These are phyloP conservation scores for Fusarium sp. DNA, from an alignment of 2,329 filamentous ascomycete genomes.

Conservation along the genomic window DNA sequence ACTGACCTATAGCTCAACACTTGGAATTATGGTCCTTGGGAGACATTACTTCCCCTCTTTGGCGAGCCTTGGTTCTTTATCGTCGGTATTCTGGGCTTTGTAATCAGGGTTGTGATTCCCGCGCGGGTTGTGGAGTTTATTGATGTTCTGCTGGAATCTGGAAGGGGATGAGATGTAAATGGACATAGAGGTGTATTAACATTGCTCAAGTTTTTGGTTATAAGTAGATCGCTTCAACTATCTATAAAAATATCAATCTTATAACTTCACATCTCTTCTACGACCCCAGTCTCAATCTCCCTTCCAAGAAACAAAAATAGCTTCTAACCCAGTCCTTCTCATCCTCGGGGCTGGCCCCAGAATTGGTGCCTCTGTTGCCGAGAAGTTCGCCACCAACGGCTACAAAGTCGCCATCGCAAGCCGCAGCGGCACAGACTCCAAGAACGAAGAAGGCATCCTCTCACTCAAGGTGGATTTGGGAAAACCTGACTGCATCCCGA, in stretches of 20 bases:
- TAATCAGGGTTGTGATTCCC: neutral
- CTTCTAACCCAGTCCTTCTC: neutral
- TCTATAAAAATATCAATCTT: neutral
- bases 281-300: neutral
- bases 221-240: neutral
- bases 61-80: neutral
- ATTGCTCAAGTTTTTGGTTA: neutral
- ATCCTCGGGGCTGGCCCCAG: neutral
- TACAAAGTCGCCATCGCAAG: neutral
- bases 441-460: neutral
- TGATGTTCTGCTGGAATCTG: neutral
- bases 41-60: neutral
- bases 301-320: neutral
- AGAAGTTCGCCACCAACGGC: neutral
- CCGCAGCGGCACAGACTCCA: neutral
- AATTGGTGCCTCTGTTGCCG: neutral
- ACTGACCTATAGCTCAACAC: no score
- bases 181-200: no score
- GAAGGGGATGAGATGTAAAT: no score
- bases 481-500: neutral
- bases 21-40: neutral
- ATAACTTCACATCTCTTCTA: neutral
- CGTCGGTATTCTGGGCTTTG: no score
- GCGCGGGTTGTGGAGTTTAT: neutral
- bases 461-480: neutral